Evolutionary conservation across 768 basidiomycete species (phyloP), one percentile per base, ranked within the genome.

Genomic region (Rhizopogon roseolus): DNA sequence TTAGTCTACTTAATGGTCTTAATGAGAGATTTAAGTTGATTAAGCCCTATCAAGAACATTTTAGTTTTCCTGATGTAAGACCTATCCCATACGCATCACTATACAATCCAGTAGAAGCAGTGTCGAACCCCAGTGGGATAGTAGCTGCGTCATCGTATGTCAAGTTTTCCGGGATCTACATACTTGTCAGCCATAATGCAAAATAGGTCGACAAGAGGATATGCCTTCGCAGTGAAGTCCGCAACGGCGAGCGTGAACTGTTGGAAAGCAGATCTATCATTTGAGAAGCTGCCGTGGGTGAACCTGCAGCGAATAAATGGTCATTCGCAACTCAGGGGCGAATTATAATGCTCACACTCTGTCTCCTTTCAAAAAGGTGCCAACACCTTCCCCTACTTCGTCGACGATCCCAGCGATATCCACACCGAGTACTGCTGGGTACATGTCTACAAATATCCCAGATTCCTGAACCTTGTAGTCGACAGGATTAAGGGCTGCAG

Each of bases 101-200:
- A 60, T 79, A 83, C 16, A 84, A 56, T 2, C 79, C 82, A 14
- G 74, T 61, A 16, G 73, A 69, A 3, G 80, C 77, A 1, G 77
- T 76, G n/a, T 74, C 71, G 13, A 81, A 63, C 0, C 63, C 75
- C 5, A 78, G 60, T 8, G 82, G 81, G 37, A 83, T 61, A 0
- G 80, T 75, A 2, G 76, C 63, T 3, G 74, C 78, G 17, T 73
- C 62, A 25, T 78, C 79, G 57, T 76, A 78, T 4, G 71, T 62
- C 25, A 79, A 14, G 36, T 71, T 72, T 16, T 59, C 57, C 2
- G 81, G 80, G 34, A 82, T 73, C 76, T 80, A 22, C 9, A 11
- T 22, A 8, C 17, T 22, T n/a, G 32, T 45, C 11, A 44, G 13
- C 44, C 32, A 22, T 14, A n/a, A 19, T 27, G 17, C 34, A 16